Base-by-base conservation (phyloP, 2,329 filamentous ascomycete genomes). In the Acephala macrosclerotiorum region DNA sequence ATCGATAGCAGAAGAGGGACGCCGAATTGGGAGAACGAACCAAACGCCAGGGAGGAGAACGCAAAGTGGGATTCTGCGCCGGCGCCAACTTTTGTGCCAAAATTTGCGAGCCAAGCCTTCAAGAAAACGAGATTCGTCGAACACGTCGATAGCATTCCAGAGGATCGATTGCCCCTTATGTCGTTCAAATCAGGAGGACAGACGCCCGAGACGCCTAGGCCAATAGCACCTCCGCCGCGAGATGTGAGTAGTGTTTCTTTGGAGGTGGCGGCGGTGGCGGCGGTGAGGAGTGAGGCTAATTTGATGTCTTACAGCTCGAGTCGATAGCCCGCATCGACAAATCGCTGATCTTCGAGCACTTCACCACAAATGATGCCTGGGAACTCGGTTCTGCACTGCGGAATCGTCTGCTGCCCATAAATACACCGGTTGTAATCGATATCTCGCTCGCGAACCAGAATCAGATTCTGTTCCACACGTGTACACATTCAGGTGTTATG, bases 391-490 rank as follows among this genome's bases (percentile, higher is more conserved):
- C 85, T 68, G 84, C 88, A 22, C 83, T 92, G 29, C 86, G 89
- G 72, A 85, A 83, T 45, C 84, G 88, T n/a, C 85, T 92, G 8
- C 79, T 85, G 35, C 81, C 84, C 6, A 81, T 87, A 64, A 73
- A 82, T 8, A 82, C 83, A 55, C 83, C 89, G 0, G 83, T 84
- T 25, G 80, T 91, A 38, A 86, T 92, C 73, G 86, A 87, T 74
- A 91, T 92, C 77, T 80, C 84, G 36, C 82, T 89, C n/a, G 81
- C 87, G 64, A 84, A 86, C 73, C 78, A 77, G 70, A 76, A 79
- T 58, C 89, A 91, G 72, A 81, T 87, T 1, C 79, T 95, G 22
- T 95, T 93, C 81, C 91, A 94, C 76, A 82, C 83, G 65, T 87
- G 86, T 3, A 90, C 89, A 0, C 86, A 90, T 47, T 80, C 86